Evolutionary conservation across 108 stramenopile genomes (phyloP).

Genomic region (Cyclotella kingstonii): DNA sequence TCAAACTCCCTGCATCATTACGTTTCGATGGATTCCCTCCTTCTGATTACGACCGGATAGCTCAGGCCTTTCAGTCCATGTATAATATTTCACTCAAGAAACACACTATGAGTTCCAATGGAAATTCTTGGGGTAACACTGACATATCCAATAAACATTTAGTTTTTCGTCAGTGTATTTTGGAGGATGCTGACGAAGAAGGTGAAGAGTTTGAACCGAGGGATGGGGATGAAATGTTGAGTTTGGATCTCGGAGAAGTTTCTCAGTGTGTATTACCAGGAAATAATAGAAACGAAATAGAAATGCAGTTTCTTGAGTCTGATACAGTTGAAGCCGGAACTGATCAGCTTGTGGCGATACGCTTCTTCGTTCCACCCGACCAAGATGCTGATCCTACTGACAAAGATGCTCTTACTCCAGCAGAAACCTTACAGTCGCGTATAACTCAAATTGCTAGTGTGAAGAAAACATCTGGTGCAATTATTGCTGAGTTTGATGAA

Average conservation of each 20-base stretch:
- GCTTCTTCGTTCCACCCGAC: conserved; percentile 92
- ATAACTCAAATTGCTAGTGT: conserved; percentile 87
- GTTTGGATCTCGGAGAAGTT: conserved; percentile 80
- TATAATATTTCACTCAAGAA: conserved; percentile 56
- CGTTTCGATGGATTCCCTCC: conserved; percentile 85
- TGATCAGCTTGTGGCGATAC: conserved; percentile 88
- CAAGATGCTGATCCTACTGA: conserved; percentile 80
- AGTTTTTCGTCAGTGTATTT: conserved; percentile 74
- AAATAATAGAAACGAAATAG: conserved; percentile 89
- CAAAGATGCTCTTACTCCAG: conserved; percentile 62
- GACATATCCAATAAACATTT: conserved; percentile 68
- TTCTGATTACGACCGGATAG: conserved; percentile 53
- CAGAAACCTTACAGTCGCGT: conserved; percentile 71
- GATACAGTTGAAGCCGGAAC: conserved; percentile 87
- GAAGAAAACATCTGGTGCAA: conserved; percentile 88
- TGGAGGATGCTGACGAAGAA: conserved; percentile 84
- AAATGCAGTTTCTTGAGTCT: conserved; percentile 87
- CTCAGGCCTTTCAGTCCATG: conserved; percentile 36
- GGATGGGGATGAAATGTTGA: conserved; percentile 82
- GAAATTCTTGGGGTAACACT: conserved; percentile 76
- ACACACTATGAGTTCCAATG: conserved; percentile 67
- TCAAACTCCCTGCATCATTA: conserved; percentile 51
- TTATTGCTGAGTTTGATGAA: conserved; percentile 88
- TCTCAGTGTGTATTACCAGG: conserved; percentile 88
- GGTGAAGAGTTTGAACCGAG: conserved; percentile 85